Evolutionary conservation across 2,329 filamentous ascomycete species (phyloP), one percentile per base, ranked within the genome.

Genomic region (Dactylellina sp.): DNA sequence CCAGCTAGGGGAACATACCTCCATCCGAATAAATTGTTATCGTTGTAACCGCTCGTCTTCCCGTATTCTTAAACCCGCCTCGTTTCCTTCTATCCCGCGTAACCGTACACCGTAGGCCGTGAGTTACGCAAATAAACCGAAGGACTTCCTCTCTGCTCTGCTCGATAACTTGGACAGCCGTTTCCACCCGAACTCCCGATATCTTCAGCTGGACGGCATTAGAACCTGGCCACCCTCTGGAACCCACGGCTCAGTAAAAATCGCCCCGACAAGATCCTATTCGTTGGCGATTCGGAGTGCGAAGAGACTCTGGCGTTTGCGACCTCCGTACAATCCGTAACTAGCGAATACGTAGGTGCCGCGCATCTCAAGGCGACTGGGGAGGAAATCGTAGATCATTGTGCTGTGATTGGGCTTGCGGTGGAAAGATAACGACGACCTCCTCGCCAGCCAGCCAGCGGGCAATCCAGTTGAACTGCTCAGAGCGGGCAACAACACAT

Each of bases 171-270:
- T 57, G 40, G 35, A 22, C 53, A 44, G 25, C 53, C 12, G 49
- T 37, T 37, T 44, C 16, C 35, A 44, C 59, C 53, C 59, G 63
- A 57, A 65, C 59, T 60, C 42, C 68, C 68, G 60, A 65, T 18
- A 59, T 32, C 18, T 7, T 1, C 44, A 24, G 37, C 25, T 40
- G 39, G 32, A 32, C 7, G 32, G 11, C 37, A 9, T 16, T 37
- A 22, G 53, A 44, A 22, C 16, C 16, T 3, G 24, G 4, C 18
- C 25, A 32, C 20, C 37, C 14, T 50, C 28, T 20, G 20, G 44
- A 57, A 35, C 35, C 44, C 18, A 20, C 53, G 46, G 24, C 42
- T 44, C 52, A 42, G 42, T 52, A 16, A 24, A 11, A 28, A 9
- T 24, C 44, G 28, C 52, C 16, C 53, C 32, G 50, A 24, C 37